phyloP scores from a whole-genome alignment of 306 rosid genomes.

The Cucurbita pepo region DNA sequence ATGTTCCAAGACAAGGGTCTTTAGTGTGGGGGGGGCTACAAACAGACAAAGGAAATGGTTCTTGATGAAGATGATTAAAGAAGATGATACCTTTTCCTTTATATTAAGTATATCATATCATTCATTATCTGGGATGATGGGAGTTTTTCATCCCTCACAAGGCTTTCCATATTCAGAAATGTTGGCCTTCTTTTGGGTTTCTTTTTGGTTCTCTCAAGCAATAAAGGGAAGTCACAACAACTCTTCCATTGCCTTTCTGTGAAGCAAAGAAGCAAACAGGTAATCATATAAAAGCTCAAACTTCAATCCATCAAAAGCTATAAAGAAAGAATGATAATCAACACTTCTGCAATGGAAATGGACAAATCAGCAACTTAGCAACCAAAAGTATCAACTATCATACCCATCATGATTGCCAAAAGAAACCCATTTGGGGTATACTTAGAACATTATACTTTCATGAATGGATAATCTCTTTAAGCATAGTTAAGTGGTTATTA shows the following conservation, averaged over 20 bases:
- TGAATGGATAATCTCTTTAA: too few species aligned
- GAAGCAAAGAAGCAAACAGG: neutral
- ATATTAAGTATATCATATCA: neutral
- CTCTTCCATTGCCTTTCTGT: neutral
- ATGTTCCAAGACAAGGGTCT: constrained; percentile 18
- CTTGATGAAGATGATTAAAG: constrained; percentile 8
- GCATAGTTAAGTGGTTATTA: too few species aligned
- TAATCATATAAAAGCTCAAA: neutral
- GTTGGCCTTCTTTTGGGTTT: neutral
- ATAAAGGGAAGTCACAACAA: neutral
- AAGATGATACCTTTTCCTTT: constrained; percentile 12
- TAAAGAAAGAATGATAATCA: neutral
- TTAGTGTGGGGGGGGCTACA: constrained; percentile 34
- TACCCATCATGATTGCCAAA: too few species aligned
- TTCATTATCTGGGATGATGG: neutral
- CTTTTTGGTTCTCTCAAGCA: too few species aligned
- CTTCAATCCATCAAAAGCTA: neutral
- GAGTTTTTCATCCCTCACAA: neutral
- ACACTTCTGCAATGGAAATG: neutral
- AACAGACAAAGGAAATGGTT: constrained; percentile 25
- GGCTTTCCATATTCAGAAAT: neutral
- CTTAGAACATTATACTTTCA: too few species aligned
- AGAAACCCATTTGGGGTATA: too few species aligned
- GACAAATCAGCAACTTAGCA: neutral
- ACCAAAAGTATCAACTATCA: neutral